These are phyloP conservation scores for Xylaria sp. DNA, from an alignment of 2,329 filamentous ascomycete species.

Conservation along the genomic window DNA sequence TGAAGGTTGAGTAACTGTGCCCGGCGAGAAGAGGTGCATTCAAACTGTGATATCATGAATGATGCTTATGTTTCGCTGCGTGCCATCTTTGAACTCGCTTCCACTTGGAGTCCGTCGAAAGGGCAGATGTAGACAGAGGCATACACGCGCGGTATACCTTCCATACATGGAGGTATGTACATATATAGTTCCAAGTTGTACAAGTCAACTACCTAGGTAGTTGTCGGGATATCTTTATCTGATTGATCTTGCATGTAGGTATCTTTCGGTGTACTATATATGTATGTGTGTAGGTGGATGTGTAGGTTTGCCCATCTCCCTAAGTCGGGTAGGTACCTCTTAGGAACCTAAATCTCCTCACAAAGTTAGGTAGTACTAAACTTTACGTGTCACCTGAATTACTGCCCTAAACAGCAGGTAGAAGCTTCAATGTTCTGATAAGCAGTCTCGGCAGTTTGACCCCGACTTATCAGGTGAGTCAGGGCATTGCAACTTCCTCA, in stretches of 20 bases:
- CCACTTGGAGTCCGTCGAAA: too few relatives aligned
- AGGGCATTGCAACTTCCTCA: slow-evolving; percentile 11
- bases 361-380: too few relatives aligned
- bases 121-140: too few relatives aligned
- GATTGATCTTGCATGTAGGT: background rate
- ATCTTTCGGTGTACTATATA: background rate
- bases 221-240: background rate
- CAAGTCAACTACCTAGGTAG: too few relatives aligned
- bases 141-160: too few relatives aligned
- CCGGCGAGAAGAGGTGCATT: background rate
- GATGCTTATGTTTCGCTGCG: background rate
- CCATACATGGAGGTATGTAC: background rate
- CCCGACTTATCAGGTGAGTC: slow-evolving; percentile 5
- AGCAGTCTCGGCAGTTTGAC: slow-evolving; percentile 5
- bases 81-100: background rate
- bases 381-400: too few relatives aligned
- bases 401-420: slow-evolving; percentile 1
- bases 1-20: background rate
- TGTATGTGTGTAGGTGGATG: too few relatives aligned
- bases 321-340: too few relatives aligned
- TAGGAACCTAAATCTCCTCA: too few relatives aligned
- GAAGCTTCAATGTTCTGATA: background rate
- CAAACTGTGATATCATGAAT: background rate
- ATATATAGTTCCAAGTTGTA: background rate
- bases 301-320: too few relatives aligned